These are phyloP conservation scores for Beauveria asiatica DNA, from an alignment of 2,329 filamentous ascomycete genomes.

Conservation along the genomic window DNA sequence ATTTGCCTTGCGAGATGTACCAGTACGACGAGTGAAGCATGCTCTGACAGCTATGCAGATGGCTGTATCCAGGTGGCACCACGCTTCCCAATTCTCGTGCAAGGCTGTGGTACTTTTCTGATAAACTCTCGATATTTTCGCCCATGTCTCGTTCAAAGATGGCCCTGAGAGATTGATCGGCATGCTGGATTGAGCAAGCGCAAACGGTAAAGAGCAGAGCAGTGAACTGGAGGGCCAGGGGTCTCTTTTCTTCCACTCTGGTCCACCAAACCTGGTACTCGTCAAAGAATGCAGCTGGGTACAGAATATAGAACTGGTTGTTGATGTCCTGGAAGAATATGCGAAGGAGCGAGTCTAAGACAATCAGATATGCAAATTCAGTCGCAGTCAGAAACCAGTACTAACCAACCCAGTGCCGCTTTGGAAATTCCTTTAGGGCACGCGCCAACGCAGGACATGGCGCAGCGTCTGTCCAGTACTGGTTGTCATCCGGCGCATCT, in stretches of 20 bases:
- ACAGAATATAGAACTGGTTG: conserved; percentile 31
- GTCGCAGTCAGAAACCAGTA: not conserved
- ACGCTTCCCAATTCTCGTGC: conserved; percentile 24
- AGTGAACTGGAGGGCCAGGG: conserved; percentile 28
- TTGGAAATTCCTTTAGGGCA: conserved; percentile 24
- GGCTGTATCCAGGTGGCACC: conserved; percentile 24
- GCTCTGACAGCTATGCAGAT: conserved; percentile 26
- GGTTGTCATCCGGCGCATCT: conserved; percentile 13
- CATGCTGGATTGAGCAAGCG: conserved; percentile 28
- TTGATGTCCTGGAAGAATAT: conserved; percentile 31
- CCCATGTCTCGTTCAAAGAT: conserved; percentile 25
- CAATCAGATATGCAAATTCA: not conserved
- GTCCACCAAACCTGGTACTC: conserved; percentile 30
- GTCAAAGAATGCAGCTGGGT: conserved; percentile 26
- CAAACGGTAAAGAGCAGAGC: conserved; percentile 30
- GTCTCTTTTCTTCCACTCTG: conserved; percentile 19
- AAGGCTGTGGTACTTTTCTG: conserved; percentile 26
- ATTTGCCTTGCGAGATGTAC: conserved; percentile 28
- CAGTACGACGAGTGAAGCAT: conserved; percentile 30
- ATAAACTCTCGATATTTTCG: conserved; percentile 20
- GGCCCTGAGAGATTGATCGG: conserved; percentile 21
- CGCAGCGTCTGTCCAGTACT: conserved; percentile 14
- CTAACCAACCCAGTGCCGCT: conserved; percentile 26
- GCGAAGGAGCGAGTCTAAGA: conserved; percentile 27
- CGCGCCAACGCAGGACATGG: conserved; percentile 24